phyloP scores from a whole-genome alignment of 2,329 filamentous ascomycete genomes.

The Chrysosporium keratinophilum region DNA sequence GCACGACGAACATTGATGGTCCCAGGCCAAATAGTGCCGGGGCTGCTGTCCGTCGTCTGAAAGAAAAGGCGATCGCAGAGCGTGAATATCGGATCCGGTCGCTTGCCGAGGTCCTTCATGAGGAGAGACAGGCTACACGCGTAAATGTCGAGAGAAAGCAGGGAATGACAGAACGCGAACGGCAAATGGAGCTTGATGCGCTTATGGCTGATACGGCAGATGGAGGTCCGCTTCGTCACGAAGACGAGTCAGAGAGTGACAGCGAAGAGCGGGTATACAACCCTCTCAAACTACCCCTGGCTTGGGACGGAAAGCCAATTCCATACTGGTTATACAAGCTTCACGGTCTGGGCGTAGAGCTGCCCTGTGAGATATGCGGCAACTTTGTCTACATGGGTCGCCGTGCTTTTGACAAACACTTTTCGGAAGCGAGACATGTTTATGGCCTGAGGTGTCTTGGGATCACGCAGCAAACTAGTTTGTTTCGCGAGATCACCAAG shows the following conservation, averaged over 20 bases:
- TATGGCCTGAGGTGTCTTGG: constrained; percentile 90
- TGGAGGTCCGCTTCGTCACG: constrained; percentile 34
- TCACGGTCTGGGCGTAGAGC: constrained; percentile 88
- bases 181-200: constrained; percentile 85
- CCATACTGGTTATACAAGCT: constrained; percentile 98
- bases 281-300: constrained; percentile 85
- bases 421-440: constrained; percentile 85
- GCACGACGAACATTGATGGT: constrained; percentile 30
- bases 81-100: constrained; percentile 75
- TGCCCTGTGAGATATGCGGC: constrained; percentile 90
- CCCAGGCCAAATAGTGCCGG: constrained; percentile 21
- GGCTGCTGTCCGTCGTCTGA: constrained; percentile 46
- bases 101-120: constrained; percentile 70
- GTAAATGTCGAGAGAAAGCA: constrained; percentile 94
- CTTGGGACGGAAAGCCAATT: constrained; percentile 98
- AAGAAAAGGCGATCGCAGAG: constrained; percentile 83
- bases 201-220: constrained; percentile 56
- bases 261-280: constrained; percentile 88
- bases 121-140: constrained; percentile 76
- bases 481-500: constrained; percentile 87
- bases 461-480: constrained; percentile 69
- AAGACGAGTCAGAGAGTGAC: constrained; percentile 54
- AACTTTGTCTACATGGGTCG: constrained; percentile 99
- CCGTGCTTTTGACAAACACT: constrained; percentile 95
- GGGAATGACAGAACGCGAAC: constrained; percentile 93